Evolutionary conservation across 208 protist genomes (phyloP).

Genomic region (Leptomonas seymouri): DNA sequence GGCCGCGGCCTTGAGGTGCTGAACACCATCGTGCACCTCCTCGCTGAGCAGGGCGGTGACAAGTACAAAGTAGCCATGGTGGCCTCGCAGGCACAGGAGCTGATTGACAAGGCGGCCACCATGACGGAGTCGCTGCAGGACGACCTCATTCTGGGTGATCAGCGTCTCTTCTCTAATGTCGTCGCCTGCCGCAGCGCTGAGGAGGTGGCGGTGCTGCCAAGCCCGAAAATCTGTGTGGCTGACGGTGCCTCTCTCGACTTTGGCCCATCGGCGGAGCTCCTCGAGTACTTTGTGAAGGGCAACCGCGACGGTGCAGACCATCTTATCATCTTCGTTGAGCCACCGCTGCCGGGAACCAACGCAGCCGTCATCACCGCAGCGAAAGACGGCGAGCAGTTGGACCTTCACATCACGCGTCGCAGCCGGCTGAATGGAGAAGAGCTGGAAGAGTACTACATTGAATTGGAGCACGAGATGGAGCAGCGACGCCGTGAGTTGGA

Average conservation of each 20-base stretch:
- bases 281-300: slow-evolving; percentile 47
- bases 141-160: slow-evolving; percentile 76
- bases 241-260: slow-evolving; percentile 81
- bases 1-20: slow-evolving; percentile 83
- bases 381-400: slow-evolving; percentile 39
- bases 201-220: slow-evolving; percentile 55
- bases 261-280: slow-evolving; percentile 71
- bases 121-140: slow-evolving; percentile 85
- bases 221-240: slow-evolving; percentile 79
- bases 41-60: slow-evolving; percentile 75
- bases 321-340: slow-evolving; percentile 66
- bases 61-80: slow-evolving; percentile 85
- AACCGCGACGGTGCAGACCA: slow-evolving; percentile 51
- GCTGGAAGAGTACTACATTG: slow-evolving; percentile 87
- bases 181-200: slow-evolving; percentile 74
- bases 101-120: slow-evolving; percentile 79
- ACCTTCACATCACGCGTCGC: slow-evolving; percentile 48
- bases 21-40: slow-evolving; percentile 63
- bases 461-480: slow-evolving; percentile 65
- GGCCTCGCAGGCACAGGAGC: slow-evolving; percentile 71
- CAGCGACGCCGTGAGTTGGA: slow-evolving; percentile 45
- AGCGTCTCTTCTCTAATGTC: slow-evolving; percentile 75
- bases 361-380: slow-evolving; percentile 43
- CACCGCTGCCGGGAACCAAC: slow-evolving; percentile 58
- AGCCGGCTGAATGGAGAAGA: slow-evolving; percentile 75